phyloP scores from a whole-genome alignment of 1,139 yeast genomes.

The Protomyces inundatus region DNA sequence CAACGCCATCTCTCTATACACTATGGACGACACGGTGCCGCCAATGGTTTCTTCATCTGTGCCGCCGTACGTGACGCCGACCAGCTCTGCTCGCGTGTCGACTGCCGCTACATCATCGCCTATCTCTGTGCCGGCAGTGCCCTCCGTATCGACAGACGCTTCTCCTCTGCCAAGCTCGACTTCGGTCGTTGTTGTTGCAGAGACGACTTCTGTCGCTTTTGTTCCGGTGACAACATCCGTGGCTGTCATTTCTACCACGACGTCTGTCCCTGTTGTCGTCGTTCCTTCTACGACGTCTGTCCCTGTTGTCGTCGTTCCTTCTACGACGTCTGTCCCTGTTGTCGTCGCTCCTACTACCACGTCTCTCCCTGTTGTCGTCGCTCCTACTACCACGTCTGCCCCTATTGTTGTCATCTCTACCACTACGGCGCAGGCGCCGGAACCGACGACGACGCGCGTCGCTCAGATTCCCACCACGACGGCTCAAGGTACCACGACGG shows the following conservation, averaged over 20 bases:
- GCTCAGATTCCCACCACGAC: not conserved
- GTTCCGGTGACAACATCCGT: not conserved
- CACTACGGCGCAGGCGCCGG: not conserved
- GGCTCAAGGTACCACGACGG: not conserved
- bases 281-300: not conserved
- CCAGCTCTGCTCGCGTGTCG: not conserved
- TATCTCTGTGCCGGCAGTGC: not conserved
- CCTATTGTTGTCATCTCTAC: not conserved
- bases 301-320: too few relatives aligned
- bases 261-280: not conserved
- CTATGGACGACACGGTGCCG: not conserved
- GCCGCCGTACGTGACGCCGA: not conserved
- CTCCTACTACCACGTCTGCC: not conserved
- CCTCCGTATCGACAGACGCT: not conserved
- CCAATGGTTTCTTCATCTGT: not conserved
- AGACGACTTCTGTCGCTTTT: too few relatives aligned
- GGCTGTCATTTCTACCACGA: not conserved
- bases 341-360: not conserved
- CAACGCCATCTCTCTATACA: not conserved
- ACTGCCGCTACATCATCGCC: not conserved
- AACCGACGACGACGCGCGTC: not conserved
- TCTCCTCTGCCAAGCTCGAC: too few relatives aligned
- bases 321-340: not conserved
- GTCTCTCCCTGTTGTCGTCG: not conserved
- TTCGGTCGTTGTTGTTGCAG: too few relatives aligned